Evolutionary conservation across 2,329 filamentous ascomycete genomes (phyloP).

Genomic region (Scedosporium aurantiacum): DNA sequence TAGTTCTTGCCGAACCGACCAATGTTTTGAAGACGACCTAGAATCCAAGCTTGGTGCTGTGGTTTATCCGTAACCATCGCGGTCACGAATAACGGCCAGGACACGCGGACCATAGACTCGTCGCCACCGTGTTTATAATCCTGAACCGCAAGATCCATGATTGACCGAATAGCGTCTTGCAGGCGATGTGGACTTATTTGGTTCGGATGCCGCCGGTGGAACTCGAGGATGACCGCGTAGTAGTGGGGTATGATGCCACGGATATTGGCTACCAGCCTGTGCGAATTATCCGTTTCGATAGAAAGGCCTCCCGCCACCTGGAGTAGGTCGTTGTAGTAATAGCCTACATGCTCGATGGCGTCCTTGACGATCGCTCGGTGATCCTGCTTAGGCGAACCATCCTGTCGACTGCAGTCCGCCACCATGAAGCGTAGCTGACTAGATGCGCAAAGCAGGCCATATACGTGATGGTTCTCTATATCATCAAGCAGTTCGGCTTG

Average conservation of each 20-base stretch:
- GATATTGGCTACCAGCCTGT: constrained; percentile 22
- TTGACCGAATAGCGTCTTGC: background rate
- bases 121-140: too few species aligned
- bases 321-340: constrained; percentile 15
- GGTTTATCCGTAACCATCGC: constrained; percentile 21
- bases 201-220: constrained; percentile 9
- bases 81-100: too few species aligned
- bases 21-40: constrained; percentile 19
- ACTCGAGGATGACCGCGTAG: constrained; percentile 21
- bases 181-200: constrained; percentile 5
- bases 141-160: too few species aligned
- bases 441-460: too few species aligned
- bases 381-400: too few species aligned
- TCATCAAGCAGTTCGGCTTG: too few species aligned
- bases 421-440: too few species aligned
- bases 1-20: constrained; percentile 21
- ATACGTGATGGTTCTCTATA: too few species aligned
- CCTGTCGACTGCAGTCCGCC: too few species aligned
- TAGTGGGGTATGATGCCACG: constrained; percentile 23
- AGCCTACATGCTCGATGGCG: constrained; percentile 3
- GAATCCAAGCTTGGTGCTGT: constrained; percentile 21
- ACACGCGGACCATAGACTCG: too few species aligned
- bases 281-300: constrained; percentile 14
- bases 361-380: too few species aligned
- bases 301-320: constrained; percentile 17